Evolutionary conservation across 352 stramenopile genomes (phyloP).

Genomic region (Aphanomyces stellatus): DNA sequence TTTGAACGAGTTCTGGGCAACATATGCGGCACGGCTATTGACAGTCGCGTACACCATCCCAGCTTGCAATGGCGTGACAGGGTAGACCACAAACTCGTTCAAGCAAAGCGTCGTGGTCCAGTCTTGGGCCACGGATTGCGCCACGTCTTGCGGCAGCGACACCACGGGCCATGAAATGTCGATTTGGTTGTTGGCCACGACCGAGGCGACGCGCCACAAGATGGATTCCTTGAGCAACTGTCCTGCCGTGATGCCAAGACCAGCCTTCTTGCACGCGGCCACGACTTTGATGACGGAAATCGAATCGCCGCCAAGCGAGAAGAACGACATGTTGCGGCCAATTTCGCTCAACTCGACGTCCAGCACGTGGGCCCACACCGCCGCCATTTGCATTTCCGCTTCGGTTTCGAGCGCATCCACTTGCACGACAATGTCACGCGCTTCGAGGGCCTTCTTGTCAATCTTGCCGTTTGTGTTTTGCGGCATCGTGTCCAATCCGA

Average conservation of each 20-base stretch:
- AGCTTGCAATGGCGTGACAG: neutral
- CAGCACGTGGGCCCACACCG: conserved; percentile 59
- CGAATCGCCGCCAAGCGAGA: conserved; percentile 63
- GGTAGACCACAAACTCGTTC: neutral
- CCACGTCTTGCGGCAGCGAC: neutral
- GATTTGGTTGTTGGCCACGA: neutral
- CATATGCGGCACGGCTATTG: neutral
- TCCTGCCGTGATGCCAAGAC: neutral
- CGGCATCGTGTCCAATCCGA: conserved; percentile 73
- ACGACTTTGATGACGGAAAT: neutral
- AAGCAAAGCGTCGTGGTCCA: neutral
- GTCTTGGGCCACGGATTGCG: neutral
- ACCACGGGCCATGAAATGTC: neutral
- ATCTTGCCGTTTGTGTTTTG: conserved; percentile 87
- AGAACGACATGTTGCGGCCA: conserved; percentile 61
- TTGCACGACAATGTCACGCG: conserved; percentile 52
- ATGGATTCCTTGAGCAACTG: neutral
- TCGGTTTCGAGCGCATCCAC: conserved; percentile 34
- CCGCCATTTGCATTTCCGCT: conserved; percentile 48
- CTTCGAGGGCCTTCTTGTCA: conserved; percentile 83
- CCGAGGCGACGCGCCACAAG: neutral
- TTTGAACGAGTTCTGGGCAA: neutral
- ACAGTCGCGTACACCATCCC: neutral
- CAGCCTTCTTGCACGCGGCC: neutral
- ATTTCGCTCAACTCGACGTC: conserved; percentile 45